phyloP scores from a whole-genome alignment of 1,284 basidiomycete species.

The Ustilago bromivora region DNA sequence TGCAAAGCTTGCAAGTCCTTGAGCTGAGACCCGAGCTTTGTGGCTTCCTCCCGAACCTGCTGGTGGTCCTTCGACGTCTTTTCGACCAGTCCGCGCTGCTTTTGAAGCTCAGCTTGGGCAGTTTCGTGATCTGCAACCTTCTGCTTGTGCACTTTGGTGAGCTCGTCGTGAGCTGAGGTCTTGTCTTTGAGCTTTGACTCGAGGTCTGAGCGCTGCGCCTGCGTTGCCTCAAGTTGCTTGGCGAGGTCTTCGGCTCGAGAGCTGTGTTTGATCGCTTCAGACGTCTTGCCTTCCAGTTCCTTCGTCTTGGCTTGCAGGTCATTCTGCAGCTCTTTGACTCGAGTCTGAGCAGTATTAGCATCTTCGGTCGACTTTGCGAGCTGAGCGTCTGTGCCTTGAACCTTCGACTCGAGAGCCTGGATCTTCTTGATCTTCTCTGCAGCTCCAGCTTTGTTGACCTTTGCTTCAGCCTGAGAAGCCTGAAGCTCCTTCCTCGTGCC shows the following conservation, averaged over 20 bases:
- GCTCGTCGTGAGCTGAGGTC: constrained; percentile 22
- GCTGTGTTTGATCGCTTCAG: constrained; percentile 16
- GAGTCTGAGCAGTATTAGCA: constrained; percentile 2
- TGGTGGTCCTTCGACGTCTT: constrained; percentile 22
- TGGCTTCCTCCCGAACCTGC: constrained; percentile 22
- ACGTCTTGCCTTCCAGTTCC: constrained; percentile 6
- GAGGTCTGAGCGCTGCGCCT: constrained; percentile 18
- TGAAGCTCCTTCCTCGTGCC: constrained; percentile 16
- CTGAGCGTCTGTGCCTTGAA: constrained; percentile 11
- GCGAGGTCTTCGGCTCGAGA: constrained; percentile 20
- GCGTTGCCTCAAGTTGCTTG: constrained; percentile 25
- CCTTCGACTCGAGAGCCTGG: constrained; percentile 9
- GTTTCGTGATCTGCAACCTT: constrained; percentile 24
- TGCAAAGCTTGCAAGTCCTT: constrained; percentile 18
- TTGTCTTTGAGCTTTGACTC: constrained; percentile 21
- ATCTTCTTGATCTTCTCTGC: background rate
- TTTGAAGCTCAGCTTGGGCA: constrained; percentile 24
- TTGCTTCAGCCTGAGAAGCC: constrained; percentile 15
- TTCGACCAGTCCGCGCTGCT: constrained; percentile 23
- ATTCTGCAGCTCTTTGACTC: constrained; percentile 11
- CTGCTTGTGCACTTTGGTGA: constrained; percentile 28
- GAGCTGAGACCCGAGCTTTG: constrained; percentile 13
- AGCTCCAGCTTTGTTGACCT: constrained; percentile 8
- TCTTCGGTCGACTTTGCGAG: constrained; percentile 6
- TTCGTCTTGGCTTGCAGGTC: constrained; percentile 12